Evolutionary conservation across 768 basidiomycete genomes (phyloP).

Genomic region (Lentinula raphanica): DNA sequence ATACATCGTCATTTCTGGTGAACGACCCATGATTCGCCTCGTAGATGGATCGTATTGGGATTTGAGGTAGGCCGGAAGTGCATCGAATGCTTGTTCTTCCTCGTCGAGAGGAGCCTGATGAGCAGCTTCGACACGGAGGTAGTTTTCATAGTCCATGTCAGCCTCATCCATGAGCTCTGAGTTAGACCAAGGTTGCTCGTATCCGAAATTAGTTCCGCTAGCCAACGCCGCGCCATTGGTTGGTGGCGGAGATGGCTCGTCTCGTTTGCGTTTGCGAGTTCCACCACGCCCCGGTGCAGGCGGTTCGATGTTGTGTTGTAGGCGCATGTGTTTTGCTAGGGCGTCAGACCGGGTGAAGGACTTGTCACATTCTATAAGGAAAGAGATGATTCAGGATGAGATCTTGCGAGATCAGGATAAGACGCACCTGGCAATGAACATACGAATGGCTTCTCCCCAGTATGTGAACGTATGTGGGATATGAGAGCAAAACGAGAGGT

Average conservation of each 20-base stretch:
- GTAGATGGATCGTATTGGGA: conserved; percentile 50
- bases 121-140: neutral
- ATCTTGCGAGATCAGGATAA: neutral
- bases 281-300: conserved; percentile 72
- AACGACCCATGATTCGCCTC: conserved; percentile 61
- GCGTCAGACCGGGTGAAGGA: conserved; percentile 95
- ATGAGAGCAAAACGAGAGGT: conserved; percentile 87
- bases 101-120: conserved; percentile 20
- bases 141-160: conserved; percentile 26
- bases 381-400: conserved; percentile 7
- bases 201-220: conserved; percentile 39
- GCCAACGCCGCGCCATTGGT: conserved; percentile 8
- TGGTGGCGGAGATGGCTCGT: conserved; percentile 18
- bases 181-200: conserved; percentile 43
- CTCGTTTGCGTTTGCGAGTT: conserved; percentile 64
- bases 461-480: conserved; percentile 87
- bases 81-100: conserved; percentile 36
- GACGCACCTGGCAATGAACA: conserved; percentile 72
- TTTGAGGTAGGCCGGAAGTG: conserved; percentile 50
- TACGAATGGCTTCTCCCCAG: conserved; percentile 90
- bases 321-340: conserved; percentile 86
- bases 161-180: conserved; percentile 26
- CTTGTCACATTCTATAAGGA: conserved; percentile 80
- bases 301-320: conserved; percentile 76
- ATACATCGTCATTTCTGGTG: conserved; percentile 70